Evolutionary conservation across 148 eudicot genomes (phyloP).

Genomic region (Cornus florida): DNA sequence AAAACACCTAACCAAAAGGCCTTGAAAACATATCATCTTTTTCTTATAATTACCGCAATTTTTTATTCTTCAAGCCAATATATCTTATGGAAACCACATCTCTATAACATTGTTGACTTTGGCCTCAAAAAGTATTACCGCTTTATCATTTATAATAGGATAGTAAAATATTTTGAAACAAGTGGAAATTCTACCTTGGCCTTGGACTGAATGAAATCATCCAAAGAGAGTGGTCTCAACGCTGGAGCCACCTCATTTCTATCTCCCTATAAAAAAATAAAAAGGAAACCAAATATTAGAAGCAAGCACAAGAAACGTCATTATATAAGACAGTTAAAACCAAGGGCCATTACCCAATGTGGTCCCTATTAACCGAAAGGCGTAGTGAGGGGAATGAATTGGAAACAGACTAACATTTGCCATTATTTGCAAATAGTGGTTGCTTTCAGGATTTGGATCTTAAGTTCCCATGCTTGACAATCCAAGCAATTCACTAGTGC

Average conservation of each 20-base stretch:
- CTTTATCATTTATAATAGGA: not conserved
- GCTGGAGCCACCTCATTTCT: conserved; percentile 32
- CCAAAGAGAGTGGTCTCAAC: conserved; percentile 75
- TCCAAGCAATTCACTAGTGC: too few relatives aligned
- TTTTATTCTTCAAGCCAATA: too few relatives aligned
- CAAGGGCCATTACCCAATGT: not conserved
- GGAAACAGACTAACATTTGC: too few relatives aligned
- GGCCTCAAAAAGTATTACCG: not conserved
- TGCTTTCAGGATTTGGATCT: too few relatives aligned
- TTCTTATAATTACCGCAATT: too few relatives aligned
- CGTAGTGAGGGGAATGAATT: too few relatives aligned
- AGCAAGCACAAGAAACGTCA: not conserved
- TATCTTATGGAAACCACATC: not conserved
- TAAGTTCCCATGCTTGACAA: too few relatives aligned
- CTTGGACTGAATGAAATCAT: conserved; percentile 86
- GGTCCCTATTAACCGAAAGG: too few relatives aligned
- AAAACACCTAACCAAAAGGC: not conserved
- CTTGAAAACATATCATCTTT: not conserved
- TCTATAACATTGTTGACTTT: not conserved
- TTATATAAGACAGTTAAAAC: not conserved
- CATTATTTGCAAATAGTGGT: too few relatives aligned
- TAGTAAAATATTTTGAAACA: not conserved
- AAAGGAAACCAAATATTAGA: conserved; percentile 10
- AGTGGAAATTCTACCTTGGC: conserved; percentile 57
- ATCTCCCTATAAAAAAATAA: conserved; percentile 45